These are phyloP conservation scores for Harringtonia lauricola DNA, from an alignment of 2,329 filamentous ascomycete genomes.

Conservation along the genomic window DNA sequence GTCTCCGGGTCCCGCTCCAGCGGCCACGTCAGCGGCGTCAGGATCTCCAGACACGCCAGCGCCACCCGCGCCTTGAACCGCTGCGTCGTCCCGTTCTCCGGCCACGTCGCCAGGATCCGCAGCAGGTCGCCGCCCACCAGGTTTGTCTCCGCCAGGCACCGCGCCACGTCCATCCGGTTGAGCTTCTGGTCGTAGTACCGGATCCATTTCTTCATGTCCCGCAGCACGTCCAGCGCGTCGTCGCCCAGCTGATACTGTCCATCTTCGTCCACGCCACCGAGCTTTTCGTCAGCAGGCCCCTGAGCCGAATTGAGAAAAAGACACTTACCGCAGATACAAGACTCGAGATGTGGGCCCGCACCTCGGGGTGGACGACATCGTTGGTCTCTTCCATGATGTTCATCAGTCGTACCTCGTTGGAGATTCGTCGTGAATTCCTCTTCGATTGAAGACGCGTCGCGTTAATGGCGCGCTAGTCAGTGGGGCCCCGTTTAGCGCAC, in stretches of 20 bases:
- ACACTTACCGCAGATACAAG: constrained; percentile 77
- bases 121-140: constrained; percentile 82
- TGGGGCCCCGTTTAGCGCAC: too few relatives aligned
- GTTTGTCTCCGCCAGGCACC: constrained; percentile 86
- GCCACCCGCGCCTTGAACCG: constrained; percentile 69
- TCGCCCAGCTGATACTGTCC: constrained; percentile 83
- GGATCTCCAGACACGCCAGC: constrained; percentile 76
- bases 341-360: constrained; percentile 86
- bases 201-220: constrained; percentile 91
- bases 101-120: constrained; percentile 78
- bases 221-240: constrained; percentile 81
- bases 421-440: too few relatives aligned
- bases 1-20: constrained; percentile 66
- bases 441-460: too few relatives aligned
- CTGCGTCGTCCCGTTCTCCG: constrained; percentile 59
- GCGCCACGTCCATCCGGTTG: constrained; percentile 87
- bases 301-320: too few relatives aligned
- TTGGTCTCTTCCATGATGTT: constrained; percentile 15
- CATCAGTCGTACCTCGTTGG: too few relatives aligned
- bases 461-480: too few relatives aligned
- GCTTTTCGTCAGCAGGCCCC: constrained; percentile 50
- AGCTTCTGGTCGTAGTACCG: constrained; percentile 88
- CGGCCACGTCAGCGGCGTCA: constrained; percentile 92
- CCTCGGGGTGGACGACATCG: constrained; percentile 76
- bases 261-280: constrained; percentile 75